Conservation (phyloP, 116 monocot species). For the Cymodocea nodosa region DNA sequence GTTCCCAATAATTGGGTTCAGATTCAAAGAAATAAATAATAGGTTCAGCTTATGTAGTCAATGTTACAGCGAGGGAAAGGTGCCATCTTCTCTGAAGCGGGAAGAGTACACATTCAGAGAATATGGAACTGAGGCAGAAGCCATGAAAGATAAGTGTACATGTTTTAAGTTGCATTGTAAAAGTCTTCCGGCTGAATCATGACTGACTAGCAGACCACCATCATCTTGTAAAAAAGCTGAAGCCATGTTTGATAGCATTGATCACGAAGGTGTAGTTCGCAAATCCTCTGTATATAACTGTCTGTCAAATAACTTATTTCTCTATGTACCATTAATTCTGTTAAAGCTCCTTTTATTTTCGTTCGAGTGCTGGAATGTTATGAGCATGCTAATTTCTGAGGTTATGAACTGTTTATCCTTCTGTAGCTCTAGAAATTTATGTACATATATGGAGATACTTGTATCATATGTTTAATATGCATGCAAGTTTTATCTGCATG, state of each 20-base stretch:
- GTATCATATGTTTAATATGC: too few species aligned
- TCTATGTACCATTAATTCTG: neutral
- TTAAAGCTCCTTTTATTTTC: too few species aligned
- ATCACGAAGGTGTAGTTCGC: neutral
- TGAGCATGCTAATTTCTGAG: too few species aligned
- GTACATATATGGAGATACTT: too few species aligned
- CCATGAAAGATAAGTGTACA: slow-evolving; percentile 86
- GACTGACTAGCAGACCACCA: slow-evolving; percentile 4
- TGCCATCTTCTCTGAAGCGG: slow-evolving; percentile 68
- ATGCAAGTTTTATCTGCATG: too few species aligned
- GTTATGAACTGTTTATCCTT: too few species aligned
- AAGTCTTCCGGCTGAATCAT: slow-evolving; percentile 31
- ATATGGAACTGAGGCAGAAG: slow-evolving; percentile 77
- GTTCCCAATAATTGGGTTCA: slow-evolving; percentile 87
- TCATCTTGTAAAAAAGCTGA: neutral
- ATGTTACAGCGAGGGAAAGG: slow-evolving; percentile 98
- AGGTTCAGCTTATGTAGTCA: slow-evolving; percentile 74
- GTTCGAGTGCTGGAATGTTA: too few species aligned
- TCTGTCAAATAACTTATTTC: neutral
- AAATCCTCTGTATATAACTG: neutral
- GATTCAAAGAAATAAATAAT: slow-evolving; percentile 80
- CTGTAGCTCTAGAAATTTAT: too few species aligned
- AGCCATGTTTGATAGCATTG: neutral
- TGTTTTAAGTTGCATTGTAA: slow-evolving; percentile 73
- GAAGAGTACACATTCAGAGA: slow-evolving; percentile 94